Evolutionary conservation across 2,329 filamentous ascomycete genomes (phyloP), one percentile per base, ranked within the genome.

Genomic region (Scedosporium aurantiacum): DNA sequence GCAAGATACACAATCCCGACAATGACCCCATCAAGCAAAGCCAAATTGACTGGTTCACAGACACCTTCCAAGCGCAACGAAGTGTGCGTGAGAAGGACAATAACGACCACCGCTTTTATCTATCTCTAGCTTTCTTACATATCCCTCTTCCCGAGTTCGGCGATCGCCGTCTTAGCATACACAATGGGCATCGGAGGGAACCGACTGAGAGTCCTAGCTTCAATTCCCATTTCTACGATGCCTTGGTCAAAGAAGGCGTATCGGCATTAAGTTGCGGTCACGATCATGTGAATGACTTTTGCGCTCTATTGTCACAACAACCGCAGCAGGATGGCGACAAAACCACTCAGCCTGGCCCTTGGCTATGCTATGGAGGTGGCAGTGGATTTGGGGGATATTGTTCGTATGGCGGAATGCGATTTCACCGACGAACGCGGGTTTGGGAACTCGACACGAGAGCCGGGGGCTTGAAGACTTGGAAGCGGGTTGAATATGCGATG

Each of bases 291-390:
- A 99, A 99, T 71, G 94, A 97, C 70, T 97, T 97, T 73, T 99
- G 94, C 73, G 64, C 80, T 97, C 10, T 85, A 81, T 1, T 70
- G 61, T 69, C 65, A 66, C 68, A 65, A 66, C 27, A 67, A 62
- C 60, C 60, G 63, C 63, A 66, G 65, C 73, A 70, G 23, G 59
- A 71, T 47, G 70, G 69, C 37, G 70, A 77, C 62, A 57, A 21
- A 2, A 73, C 78, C 25, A 74, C 78, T 18, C 80, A 81, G 57
- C 86, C 88, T 0, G 82, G 87, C 32, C 76, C 97, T 2, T 99
- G 94, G 94, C 96, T 99, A 91, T 99, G 94, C 78, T 97, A 97
- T 73, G 93, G 87, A 7, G 94, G 94, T 37, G 94, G 89, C 32
- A 84, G 86, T 32, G 94, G 94, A 1, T 96, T 97, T 68, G 94